A percentile compares a stretch with the other conserved stretches of the same genome.
Evolutionary conservation across 768 basidiomycete genomes (phyloP).

Genomic region (Exidia glandulosa): DNA sequence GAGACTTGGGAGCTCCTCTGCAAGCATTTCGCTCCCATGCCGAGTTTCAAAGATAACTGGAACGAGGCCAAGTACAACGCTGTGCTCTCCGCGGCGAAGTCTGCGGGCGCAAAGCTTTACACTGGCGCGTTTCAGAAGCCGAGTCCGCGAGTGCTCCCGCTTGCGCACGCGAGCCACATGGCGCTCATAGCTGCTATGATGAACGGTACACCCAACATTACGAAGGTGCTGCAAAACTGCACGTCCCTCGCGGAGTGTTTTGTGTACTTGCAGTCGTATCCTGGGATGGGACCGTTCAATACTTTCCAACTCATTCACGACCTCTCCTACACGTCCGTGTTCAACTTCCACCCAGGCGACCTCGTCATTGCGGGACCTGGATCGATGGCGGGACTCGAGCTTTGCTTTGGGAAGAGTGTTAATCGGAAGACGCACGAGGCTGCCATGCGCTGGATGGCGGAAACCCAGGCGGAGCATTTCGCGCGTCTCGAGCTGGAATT

Average conservation of each 20-base stretch:
- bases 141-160: conserved; percentile 41
- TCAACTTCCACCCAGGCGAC: conserved; percentile 56
- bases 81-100: conserved; percentile 36
- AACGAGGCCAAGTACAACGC: conserved; percentile 38
- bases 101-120: conserved; percentile 40
- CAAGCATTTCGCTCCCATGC: conserved; percentile 30
- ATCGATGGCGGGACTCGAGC: conserved; percentile 49
- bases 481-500: conserved; percentile 44
- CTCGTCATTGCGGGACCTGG: conserved; percentile 64
- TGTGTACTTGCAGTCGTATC: conserved; percentile 40
- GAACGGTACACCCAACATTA: conserved; percentile 44
- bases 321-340: conserved; percentile 36
- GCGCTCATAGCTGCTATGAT: conserved; percentile 43
- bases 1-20: conserved; percentile 60
- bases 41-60: conserved; percentile 22
- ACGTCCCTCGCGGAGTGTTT: conserved; percentile 52
- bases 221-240: conserved; percentile 35
- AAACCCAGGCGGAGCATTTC: conserved; percentile 51
- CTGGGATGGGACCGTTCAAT: conserved; percentile 65
- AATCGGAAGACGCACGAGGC: background rate
- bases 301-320: conserved; percentile 57
- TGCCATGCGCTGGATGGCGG: conserved; percentile 53
- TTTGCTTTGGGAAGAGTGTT: conserved; percentile 45
- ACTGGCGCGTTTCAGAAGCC: conserved; percentile 64
- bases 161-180: conserved; percentile 49